Percentiles rank a stretch among this genome's conserved stretches.
Evolutionary conservation across 108 stramenopile species (phyloP).

Genomic region (Schizochytrium sp.): DNA sequence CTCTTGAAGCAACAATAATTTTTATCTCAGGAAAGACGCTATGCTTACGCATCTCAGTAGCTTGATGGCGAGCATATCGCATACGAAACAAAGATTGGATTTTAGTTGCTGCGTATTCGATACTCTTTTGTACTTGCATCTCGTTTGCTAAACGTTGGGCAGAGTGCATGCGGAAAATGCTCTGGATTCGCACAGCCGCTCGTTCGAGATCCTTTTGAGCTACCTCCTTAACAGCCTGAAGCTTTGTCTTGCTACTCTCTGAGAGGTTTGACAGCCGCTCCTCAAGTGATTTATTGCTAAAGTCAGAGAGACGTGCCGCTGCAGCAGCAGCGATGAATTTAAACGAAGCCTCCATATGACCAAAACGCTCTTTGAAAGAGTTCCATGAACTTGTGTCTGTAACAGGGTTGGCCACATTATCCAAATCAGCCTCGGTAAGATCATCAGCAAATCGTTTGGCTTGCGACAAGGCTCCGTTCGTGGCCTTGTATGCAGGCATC

Average conservation of each 20-base stretch:
- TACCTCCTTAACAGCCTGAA: background rate
- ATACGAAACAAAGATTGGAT: background rate
- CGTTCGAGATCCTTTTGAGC: background rate
- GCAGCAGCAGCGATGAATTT: background rate
- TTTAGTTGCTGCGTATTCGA: background rate
- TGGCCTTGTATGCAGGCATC: background rate
- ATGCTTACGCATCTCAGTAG: background rate
- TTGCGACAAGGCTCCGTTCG: background rate
- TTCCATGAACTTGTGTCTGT: background rate
- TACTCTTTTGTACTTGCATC: background rate
- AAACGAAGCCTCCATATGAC: background rate
- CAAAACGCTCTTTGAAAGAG: background rate
- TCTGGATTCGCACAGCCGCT: background rate
- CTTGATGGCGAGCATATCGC: conserved; percentile 9
- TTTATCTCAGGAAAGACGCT: background rate
- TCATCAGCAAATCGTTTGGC: background rate
- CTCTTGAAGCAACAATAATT: background rate
- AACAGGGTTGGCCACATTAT: background rate
- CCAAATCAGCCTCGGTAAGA: background rate
- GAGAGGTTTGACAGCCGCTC: background rate
- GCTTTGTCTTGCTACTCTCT: background rate
- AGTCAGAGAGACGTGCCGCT: background rate
- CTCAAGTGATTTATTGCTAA: background rate
- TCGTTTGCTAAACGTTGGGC: background rate
- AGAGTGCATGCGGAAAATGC: background rate